Evolutionary conservation across 495 filamentous ascomycete species (phyloP).

Genomic region (Neurospora pannonica): DNA sequence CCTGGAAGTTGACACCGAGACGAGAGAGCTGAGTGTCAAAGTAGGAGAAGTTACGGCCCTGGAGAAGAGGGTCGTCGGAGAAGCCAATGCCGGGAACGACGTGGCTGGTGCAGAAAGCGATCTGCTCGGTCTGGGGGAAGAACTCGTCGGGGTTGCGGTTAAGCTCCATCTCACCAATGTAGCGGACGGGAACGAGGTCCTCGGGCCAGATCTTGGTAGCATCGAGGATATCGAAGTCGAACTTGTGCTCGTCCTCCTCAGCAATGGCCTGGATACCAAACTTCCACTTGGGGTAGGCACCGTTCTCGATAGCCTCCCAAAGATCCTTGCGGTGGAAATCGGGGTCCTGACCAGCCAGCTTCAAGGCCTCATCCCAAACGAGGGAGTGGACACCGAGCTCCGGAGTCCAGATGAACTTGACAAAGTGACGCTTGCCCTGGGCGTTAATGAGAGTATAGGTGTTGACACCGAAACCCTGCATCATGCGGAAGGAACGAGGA

Average conservation of each 20-base stretch:
- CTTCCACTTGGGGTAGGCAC: constrained; percentile 68
- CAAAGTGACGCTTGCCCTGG: constrained; percentile 61
- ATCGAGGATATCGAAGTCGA: constrained; percentile 86
- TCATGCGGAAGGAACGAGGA: constrained; percentile 76
- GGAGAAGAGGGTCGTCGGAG: constrained; percentile 74
- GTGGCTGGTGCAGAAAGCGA: constrained; percentile 79
- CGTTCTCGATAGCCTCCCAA: constrained; percentile 66
- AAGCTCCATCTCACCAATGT: constrained; percentile 74
- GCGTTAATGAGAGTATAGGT: constrained; percentile 67
- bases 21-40: constrained; percentile 78
- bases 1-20: constrained; percentile 76
- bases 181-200: constrained; percentile 66
- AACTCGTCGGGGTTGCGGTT: constrained; percentile 81
- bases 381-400: constrained; percentile 74
- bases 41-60: constrained; percentile 82
- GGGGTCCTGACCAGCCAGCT: constrained; percentile 71
- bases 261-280: constrained; percentile 73
- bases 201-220: constrained; percentile 92
- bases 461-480: constrained; percentile 88
- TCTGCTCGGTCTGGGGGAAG: constrained; percentile 77
- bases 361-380: constrained; percentile 83
- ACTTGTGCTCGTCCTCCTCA: constrained; percentile 63
- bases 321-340: constrained; percentile 87
- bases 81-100: constrained; percentile 82
- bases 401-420: constrained; percentile 77